These are phyloP conservation scores for Ustilaginoidea virens DNA, from an alignment of 2,329 filamentous ascomycete species.

Conservation along the genomic window DNA sequence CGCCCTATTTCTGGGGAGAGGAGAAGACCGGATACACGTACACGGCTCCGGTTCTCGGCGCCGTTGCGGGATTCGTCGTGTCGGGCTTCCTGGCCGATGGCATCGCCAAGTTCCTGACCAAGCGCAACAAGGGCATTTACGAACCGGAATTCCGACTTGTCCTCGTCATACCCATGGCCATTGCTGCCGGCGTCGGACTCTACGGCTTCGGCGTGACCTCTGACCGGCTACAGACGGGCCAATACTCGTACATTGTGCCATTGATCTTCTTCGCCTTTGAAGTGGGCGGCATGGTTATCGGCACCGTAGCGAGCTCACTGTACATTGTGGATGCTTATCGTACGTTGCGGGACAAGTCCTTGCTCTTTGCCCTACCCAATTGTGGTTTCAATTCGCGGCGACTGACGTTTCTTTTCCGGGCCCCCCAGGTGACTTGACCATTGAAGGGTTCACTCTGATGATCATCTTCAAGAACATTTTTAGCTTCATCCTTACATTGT, in stretches of 20 bases:
- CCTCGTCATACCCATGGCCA: slow-evolving; percentile 66
- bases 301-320: slow-evolving; percentile 68
- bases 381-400: too few relatives aligned
- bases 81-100: slow-evolving; percentile 61
- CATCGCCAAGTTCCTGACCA: slow-evolving; percentile 54
- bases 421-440: slow-evolving; percentile 53
- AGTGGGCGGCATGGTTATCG: slow-evolving; percentile 82
- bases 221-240: slow-evolving; percentile 33
- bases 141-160: slow-evolving; percentile 84
- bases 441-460: slow-evolving; percentile 81
- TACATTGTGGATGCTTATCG: slow-evolving; percentile 92
- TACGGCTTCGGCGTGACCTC: slow-evolving; percentile 74
- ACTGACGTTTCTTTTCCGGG: too few relatives aligned
- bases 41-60: slow-evolving; percentile 71
- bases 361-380: neutral
- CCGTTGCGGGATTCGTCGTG: slow-evolving; percentile 61
- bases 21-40: slow-evolving; percentile 77
- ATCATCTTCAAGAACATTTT: slow-evolving; percentile 94
- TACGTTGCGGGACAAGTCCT: too few relatives aligned
- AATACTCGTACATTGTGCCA: slow-evolving; percentile 58
- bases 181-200: slow-evolving; percentile 63
- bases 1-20: slow-evolving; percentile 69
- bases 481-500: slow-evolving; percentile 71
- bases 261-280: slow-evolving; percentile 73
- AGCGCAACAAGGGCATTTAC: slow-evolving; percentile 63